These are phyloP conservation scores for Helminthosporium solani DNA, from an alignment of 2,329 filamentous ascomycete species.

Conservation along the genomic window DNA sequence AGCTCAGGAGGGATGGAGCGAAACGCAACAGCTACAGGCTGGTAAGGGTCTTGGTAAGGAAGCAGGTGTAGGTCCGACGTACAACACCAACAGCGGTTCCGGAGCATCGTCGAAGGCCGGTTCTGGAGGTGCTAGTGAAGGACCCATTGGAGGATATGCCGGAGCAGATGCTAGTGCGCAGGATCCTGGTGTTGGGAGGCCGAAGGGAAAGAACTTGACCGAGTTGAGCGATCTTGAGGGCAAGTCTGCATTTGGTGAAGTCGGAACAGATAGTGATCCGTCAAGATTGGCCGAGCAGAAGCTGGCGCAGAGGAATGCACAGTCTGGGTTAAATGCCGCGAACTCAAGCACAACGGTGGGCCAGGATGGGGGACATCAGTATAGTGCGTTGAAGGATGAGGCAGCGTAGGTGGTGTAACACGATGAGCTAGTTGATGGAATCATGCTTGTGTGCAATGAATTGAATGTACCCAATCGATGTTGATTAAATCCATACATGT, in stretches of 20 bases:
- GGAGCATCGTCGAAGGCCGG: constrained; percentile 39
- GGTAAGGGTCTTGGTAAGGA: constrained; percentile 40
- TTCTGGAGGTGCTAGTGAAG: constrained; percentile 22
- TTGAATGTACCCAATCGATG: too few relatives aligned
- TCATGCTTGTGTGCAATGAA: too few relatives aligned
- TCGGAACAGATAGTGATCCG: constrained; percentile 59
- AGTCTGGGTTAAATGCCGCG: constrained; percentile 29
- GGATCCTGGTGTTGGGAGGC: constrained; percentile 41
- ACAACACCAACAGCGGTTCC: constrained; percentile 25
- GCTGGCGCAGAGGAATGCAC: constrained; percentile 36
- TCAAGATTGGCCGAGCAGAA: constrained; percentile 49
- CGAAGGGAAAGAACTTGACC: constrained; percentile 54
- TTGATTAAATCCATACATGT: too few relatives aligned
- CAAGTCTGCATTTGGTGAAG: constrained; percentile 40
- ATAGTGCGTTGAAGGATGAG: constrained; percentile 20
- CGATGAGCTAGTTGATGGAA: too few relatives aligned
- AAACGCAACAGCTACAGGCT: constrained; percentile 45
- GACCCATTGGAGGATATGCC: constrained; percentile 41
- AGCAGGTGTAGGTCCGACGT: constrained; percentile 39
- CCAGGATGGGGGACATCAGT: constrained; percentile 23
- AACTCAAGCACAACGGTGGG: constrained; percentile 12
- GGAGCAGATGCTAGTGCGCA: constrained; percentile 32
- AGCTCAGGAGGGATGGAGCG: constrained; percentile 42
- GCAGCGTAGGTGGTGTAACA: constrained; percentile 7
- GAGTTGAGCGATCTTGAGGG: constrained; percentile 42